Evolutionary conservation across 1,139 yeast species (phyloP).

Genomic region (Meyerozyma athensensis): DNA sequence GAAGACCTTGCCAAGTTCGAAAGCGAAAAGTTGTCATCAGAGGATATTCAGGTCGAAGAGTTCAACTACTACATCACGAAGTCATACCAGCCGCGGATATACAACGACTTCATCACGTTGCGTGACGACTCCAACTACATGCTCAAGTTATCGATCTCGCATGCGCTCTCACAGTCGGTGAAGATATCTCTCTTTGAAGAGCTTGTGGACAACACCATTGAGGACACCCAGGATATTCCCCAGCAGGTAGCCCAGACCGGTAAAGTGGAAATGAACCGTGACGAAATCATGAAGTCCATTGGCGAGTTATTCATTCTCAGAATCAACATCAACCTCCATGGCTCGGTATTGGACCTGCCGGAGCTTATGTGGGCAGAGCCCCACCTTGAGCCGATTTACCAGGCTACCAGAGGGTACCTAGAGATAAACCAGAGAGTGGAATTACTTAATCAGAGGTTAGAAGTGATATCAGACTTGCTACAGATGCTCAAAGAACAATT

Average conservation of each 20-base stretch:
- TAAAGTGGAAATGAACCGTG: conserved; percentile 89
- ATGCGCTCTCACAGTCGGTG: conserved; percentile 88
- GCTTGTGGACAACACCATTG: conserved; percentile 90
- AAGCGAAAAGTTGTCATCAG: conserved; percentile 81
- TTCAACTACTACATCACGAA: conserved; percentile 90
- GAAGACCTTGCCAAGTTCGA: conserved; percentile 84
- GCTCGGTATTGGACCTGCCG: conserved; percentile 92
- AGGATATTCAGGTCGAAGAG: conserved; percentile 91
- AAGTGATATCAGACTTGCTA: conserved; percentile 85
- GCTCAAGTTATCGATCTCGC: conserved; percentile 84
- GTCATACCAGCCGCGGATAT: conserved; percentile 90
- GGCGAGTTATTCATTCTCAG: conserved; percentile 91
- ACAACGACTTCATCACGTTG: conserved; percentile 88
- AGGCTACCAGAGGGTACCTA: conserved; percentile 89
- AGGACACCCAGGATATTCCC: conserved; percentile 94
- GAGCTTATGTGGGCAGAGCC: conserved; percentile 99
- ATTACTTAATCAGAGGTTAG: conserved; percentile 81
- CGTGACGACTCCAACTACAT: conserved; percentile 88
- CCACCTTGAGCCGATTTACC: conserved; percentile 92
- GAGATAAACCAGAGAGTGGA: conserved; percentile 93
- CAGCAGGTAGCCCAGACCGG: conserved; percentile 93
- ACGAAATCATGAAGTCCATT: conserved; percentile 92
- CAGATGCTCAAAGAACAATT: conserved; percentile 96
- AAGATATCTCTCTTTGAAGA: conserved; percentile 94
- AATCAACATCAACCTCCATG: conserved; percentile 87